phyloP scores from a whole-genome alignment of 192 early-diverging fungal species.

The Lobulomyces angularis region DNA sequence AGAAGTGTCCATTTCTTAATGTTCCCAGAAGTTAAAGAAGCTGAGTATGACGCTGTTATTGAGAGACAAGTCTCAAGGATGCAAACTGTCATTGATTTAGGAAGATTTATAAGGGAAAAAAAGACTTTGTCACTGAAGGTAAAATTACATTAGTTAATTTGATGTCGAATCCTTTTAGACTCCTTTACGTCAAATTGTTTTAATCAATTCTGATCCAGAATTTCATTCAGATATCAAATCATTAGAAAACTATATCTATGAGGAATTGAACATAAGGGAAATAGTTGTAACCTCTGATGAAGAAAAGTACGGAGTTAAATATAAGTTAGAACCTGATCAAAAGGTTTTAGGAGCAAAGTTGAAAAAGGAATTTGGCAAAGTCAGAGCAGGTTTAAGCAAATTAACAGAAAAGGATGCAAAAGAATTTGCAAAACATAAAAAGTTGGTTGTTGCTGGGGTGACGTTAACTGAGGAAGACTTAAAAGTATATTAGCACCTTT shows the following conservation, averaged over 20 bases:
- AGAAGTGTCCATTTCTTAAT: conserved; percentile 88
- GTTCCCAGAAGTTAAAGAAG: conserved; percentile 83
- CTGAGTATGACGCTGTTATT: conserved; percentile 93
- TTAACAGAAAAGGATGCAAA: conserved; percentile 67
- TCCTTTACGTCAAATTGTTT: conserved; percentile 81
- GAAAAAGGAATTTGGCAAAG: conserved; percentile 75
- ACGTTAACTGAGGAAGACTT: conserved; percentile 70
- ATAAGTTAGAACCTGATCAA: conserved; percentile 79
- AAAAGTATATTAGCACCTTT: conserved; percentile 21
- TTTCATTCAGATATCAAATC: conserved; percentile 76
- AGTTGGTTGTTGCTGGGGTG: conserved; percentile 68
- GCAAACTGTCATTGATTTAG: conserved; percentile 94
- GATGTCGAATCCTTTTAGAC: conserved; percentile 30
- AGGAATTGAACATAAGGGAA: conserved; percentile 85
- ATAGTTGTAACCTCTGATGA: conserved; percentile 85
- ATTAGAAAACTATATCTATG: conserved; percentile 64
- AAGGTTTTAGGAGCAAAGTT: conserved; percentile 80
- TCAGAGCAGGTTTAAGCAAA: conserved; percentile 69
- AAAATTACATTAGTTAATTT: conserved; percentile 6
- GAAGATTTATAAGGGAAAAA: conserved; percentile 80
- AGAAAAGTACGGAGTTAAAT: conserved; percentile 81
- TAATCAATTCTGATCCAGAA: conserved; percentile 75
- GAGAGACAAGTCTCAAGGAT: conserved; percentile 89
- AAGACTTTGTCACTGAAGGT: conserved; percentile 82
- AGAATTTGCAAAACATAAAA: conserved; percentile 55